Conservation (phyloP, 2,329 filamentous ascomycete species). For the Alternaria burnsii region DNA sequence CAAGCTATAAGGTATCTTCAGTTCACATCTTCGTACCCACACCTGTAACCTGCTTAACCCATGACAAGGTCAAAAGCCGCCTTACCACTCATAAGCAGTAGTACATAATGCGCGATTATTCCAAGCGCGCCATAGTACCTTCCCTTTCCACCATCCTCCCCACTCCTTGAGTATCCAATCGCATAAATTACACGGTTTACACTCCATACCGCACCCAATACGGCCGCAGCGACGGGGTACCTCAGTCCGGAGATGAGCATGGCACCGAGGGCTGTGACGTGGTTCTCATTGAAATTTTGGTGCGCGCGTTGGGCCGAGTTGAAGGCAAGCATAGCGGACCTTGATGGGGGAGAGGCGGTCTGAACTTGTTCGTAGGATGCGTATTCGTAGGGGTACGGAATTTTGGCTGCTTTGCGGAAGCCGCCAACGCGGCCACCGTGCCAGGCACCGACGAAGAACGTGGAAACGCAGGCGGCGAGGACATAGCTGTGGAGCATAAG, state of each 20-base stretch:
- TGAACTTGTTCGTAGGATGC: conserved; percentile 64
- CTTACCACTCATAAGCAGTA: conserved; percentile 40
- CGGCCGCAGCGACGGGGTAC: conserved; percentile 59
- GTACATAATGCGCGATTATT: conserved; percentile 42
- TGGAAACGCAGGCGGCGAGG: conserved; percentile 62
- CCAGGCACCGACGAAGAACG: conserved; percentile 62
- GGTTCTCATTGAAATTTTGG: conserved; percentile 68
- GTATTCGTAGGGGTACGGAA: conserved; percentile 67
- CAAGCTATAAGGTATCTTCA: background rate
- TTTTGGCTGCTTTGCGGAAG: conserved; percentile 61
- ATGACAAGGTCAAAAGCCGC: conserved; percentile 34
- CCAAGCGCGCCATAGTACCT: conserved; percentile 51
- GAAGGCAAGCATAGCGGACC: conserved; percentile 57
- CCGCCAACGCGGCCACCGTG: conserved; percentile 58
- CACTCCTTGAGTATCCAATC: conserved; percentile 55
- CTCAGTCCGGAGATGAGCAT: conserved; percentile 64
- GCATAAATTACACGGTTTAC: conserved; percentile 60
- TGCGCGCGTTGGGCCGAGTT: conserved; percentile 57
- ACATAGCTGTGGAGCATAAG: conserved; percentile 58
- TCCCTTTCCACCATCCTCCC: conserved; percentile 54
- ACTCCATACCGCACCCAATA: conserved; percentile 61
- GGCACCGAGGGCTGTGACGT: conserved; percentile 59
- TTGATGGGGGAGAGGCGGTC: conserved; percentile 47
- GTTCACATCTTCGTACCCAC: background rate
- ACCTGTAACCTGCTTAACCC: conserved; percentile 14